phyloP scores from a whole-genome alignment of 73 alveolate genomes.

The Tetrahymena elliotti region DNA sequence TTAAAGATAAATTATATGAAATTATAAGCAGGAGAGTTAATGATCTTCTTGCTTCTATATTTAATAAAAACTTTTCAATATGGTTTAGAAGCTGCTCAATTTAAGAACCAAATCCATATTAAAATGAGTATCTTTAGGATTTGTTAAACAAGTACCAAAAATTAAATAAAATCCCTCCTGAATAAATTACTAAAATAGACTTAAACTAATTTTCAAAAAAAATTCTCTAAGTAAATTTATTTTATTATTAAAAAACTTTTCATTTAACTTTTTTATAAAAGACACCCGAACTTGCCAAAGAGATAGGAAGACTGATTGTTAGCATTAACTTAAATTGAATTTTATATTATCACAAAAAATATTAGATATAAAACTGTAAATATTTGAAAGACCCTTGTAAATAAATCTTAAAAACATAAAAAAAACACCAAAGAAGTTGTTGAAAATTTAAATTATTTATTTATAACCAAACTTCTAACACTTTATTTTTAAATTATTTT shows the following conservation, averaged over 20 bases:
- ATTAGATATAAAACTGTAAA: background rate
- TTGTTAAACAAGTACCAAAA: background rate
- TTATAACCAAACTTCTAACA: too few relatives aligned
- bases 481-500: too few relatives aligned
- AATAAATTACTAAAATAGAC: background rate
- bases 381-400: background rate
- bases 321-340: background rate
- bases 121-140: background rate
- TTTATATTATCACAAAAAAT: background rate
- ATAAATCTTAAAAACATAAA: too few relatives aligned
- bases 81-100: background rate
- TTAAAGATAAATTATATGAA: background rate
- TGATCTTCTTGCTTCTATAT: background rate
- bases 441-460: too few relatives aligned
- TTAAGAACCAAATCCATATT: background rate
- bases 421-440: too few relatives aligned
- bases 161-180: background rate
- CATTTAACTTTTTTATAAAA: background rate
- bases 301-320: background rate
- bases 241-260: too few relatives aligned
- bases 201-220: background rate
- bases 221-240: background rate
- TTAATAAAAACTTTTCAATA: background rate
- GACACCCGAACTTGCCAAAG: background rate
- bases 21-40: background rate